phyloP scores from a whole-genome alignment of 106 monocot species.

The Dendrobium catenatum region DNA sequence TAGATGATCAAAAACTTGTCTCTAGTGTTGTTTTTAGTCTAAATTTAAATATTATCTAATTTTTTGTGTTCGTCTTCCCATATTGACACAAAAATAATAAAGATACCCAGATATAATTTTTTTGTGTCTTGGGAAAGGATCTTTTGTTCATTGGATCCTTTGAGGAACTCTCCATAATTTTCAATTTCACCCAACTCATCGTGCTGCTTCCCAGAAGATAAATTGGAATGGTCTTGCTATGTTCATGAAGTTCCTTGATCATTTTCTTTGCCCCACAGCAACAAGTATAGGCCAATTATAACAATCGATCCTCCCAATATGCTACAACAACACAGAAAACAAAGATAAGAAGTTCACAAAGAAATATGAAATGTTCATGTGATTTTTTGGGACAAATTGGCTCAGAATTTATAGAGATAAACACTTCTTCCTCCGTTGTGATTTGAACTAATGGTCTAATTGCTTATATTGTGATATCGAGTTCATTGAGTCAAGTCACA shows the following conservation, averaged over 20 bases:
- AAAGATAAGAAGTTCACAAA: neutral
- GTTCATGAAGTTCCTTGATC: slow-evolving; percentile 27
- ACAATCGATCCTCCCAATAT: slow-evolving; percentile 71
- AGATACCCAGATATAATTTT: neutral
- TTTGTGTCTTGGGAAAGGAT: neutral
- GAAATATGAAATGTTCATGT: neutral
- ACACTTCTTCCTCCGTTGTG: too few relatives aligned
- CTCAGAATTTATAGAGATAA: too few relatives aligned
- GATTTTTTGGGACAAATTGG: neutral
- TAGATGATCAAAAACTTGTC: too few relatives aligned
- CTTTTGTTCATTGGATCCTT: neutral
- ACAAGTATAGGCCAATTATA: slow-evolving; percentile 55
- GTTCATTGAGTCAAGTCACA: too few relatives aligned
- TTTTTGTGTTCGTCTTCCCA: too few relatives aligned
- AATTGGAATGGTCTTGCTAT: slow-evolving; percentile 6
- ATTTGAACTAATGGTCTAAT: too few relatives aligned
- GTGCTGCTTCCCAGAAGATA: slow-evolving; percentile 1
- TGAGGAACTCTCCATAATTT: neutral
- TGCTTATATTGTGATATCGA: too few relatives aligned
- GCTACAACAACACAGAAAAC: slow-evolving; percentile 25
- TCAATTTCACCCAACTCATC: neutral
- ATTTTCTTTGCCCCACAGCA: slow-evolving; percentile 81
- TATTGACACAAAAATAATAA: neutral
- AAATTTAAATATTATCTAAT: too few relatives aligned
- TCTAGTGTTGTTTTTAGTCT: too few relatives aligned